These are phyloP conservation scores for Lignosus rhinocerotis DNA, from an alignment of 1,284 basidiomycete species.

Conservation along the genomic window DNA sequence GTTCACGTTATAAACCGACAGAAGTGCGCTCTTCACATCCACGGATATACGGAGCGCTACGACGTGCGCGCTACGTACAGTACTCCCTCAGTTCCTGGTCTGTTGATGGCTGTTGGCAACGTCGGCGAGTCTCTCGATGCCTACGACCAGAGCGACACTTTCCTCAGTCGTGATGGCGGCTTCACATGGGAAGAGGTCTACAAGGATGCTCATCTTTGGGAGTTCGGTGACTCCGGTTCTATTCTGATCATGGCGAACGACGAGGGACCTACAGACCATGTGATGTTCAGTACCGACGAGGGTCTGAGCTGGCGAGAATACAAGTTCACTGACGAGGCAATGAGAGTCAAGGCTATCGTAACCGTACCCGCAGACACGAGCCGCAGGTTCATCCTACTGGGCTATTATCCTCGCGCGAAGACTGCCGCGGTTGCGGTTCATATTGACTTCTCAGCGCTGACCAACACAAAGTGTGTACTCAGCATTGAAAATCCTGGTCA, in stretches of 20 bases:
- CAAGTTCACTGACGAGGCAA: conserved; percentile 72
- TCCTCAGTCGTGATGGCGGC: conserved; percentile 94
- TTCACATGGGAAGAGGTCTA: conserved; percentile 99
- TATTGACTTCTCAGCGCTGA: conserved; percentile 86
- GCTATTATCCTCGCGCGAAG: conserved; percentile 53
- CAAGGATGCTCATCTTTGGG: conserved; percentile 98
- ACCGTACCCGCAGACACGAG: conserved; percentile 92
- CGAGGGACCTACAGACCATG: conserved; percentile 87
- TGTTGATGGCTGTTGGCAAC: conserved; percentile 97
- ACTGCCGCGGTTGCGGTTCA: conserved; percentile 73
- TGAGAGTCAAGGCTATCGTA: conserved; percentile 79
- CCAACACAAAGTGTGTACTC: conserved; percentile 73
- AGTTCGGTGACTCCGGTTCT: conserved; percentile 96
- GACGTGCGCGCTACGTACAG: conserved; percentile 92
- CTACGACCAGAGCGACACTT: conserved; percentile 91
- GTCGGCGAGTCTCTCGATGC: conserved; percentile 83
- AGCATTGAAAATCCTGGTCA: conserved; percentile 68
- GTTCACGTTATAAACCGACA: conserved; percentile 32
- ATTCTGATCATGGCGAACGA: conserved; percentile 94
- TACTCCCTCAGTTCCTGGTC: conserved; percentile 87
- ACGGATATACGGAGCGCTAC: conserved; percentile 92
- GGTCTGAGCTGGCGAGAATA: conserved; percentile 89
- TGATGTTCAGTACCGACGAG: conserved; percentile 89
- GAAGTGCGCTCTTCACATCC: conserved; percentile 88
- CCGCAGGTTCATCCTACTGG: conserved; percentile 88